Base-by-base conservation (phyloP, 2,329 filamentous ascomycete genomes). In the Sporothrix variecibatus region DNA sequence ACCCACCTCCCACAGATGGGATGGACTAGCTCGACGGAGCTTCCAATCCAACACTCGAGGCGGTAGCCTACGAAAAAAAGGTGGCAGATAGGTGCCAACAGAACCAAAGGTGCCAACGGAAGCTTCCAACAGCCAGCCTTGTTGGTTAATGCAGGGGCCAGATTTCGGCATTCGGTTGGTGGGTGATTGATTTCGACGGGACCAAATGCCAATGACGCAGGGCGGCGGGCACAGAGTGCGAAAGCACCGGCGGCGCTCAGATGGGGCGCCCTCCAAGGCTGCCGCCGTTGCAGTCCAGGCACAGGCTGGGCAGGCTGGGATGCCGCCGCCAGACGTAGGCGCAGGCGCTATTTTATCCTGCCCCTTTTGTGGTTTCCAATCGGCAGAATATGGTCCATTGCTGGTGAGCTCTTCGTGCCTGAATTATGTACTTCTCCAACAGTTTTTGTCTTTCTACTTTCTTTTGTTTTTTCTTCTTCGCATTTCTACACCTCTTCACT, bases 331-430 rank as follows among this genome's bases (percentile, higher is more conserved):
- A 56, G 26, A 11, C 7, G 51, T 12, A 20, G 62, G 34, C n/a
- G 51, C 23, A 20, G 62, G 49, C 38, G 75, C 74, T 60, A 46
- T 60, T 31, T 75, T 75, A 62, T 75, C 71, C 28, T 85, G 84
- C 76, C 84, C 84, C 17, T 83, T 85, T 75, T 85, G 84, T 77
- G 82, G 80, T 43, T 82, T 76, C 73, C 74, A 78, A 72, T 77
- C 80, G 34, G 77, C 78, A 11, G 82, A 85, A 64, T 84, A 84
- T 75, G 78, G 78, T 28, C 81, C 85, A 34, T 71, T 82, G 77
- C 79, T 84, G 78, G 81, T 81, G 77, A 79, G 78, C 78, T 43
- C 38, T 62, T 38, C 65, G 46, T 26, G 7, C 9, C 17, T 38
- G n/a, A 26, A 31, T 28, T 17, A 26, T n/a, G n/a, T n/a, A n/a